These are phyloP conservation scores for Aspergillus fumigatus DNA, from an alignment of 2,329 filamentous ascomycete species.

Conservation along the genomic window DNA sequence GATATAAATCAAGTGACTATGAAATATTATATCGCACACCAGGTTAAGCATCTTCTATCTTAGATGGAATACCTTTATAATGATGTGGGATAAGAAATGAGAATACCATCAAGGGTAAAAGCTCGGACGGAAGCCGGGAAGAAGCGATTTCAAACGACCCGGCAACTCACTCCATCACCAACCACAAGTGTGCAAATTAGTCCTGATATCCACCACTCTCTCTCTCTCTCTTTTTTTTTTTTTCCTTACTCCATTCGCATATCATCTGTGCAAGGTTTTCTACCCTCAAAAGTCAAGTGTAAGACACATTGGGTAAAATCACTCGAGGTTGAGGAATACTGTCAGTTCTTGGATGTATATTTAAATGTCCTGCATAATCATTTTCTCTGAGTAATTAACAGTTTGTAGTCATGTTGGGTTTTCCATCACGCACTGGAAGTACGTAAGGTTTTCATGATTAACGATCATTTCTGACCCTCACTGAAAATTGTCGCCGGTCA, in stretches of 20 bases:
- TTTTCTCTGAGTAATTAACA: neutral
- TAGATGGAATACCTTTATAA: neutral
- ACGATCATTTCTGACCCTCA: neutral
- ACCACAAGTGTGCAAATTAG: conserved; percentile 12
- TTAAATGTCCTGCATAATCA: neutral
- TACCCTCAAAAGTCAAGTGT: neutral
- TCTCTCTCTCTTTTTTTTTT: conserved; percentile 10
- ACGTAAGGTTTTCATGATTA: neutral
- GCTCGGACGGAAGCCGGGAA: conserved; percentile 10
- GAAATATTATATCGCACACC: neutral
- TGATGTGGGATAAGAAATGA: neutral
- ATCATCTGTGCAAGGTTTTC: neutral
- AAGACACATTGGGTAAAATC: neutral
- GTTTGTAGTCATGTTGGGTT: neutral
- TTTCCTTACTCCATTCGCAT: conserved; percentile 7
- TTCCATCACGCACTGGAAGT: neutral
- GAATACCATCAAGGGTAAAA: neutral
- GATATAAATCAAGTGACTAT: neutral
- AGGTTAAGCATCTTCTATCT: neutral
- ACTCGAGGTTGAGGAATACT: neutral
- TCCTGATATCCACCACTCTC: conserved; percentile 11
- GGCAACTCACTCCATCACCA: conserved; percentile 6
- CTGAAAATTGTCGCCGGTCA: conserved; percentile 15
- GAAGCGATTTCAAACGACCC: conserved; percentile 14
- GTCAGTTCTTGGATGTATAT: neutral